Percentiles rank a stretch among this genome's conserved stretches.
Conservation (phyloP, 176 grass and related monocot genomes). For the Cenchrus purpureus region DNA sequence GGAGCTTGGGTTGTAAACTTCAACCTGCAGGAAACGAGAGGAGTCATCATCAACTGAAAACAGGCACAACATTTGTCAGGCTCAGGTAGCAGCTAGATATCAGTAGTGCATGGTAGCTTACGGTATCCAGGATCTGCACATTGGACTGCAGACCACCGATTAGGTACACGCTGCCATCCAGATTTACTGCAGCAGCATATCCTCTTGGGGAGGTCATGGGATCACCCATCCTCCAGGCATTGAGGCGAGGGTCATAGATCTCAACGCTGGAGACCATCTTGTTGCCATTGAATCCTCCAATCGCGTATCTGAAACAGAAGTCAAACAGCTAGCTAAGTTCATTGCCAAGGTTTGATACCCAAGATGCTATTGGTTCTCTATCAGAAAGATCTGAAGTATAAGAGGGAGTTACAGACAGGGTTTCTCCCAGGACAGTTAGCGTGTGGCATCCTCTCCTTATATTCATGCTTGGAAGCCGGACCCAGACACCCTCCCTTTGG, state of each 20-base stretch:
- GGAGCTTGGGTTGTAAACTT: constrained; percentile 55
- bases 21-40: constrained; percentile 53
- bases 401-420: constrained; percentile 57
- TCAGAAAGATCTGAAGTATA: not conserved
- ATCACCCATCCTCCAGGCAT: constrained; percentile 61
- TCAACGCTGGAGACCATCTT: constrained; percentile 72
- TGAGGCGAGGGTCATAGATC: constrained; percentile 73
- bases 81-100: not conserved
- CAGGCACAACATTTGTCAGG: constrained; percentile 8
- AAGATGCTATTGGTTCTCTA: not conserved
- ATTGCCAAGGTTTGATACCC: constrained; percentile 12
- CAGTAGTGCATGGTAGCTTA: constrained; percentile 24
- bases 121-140: constrained; percentile 60
- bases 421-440: constrained; percentile 54
- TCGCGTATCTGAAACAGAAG: constrained; percentile 59
- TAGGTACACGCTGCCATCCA: constrained; percentile 54
- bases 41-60: constrained; percentile 6
- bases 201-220: constrained; percentile 69
- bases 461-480: constrained; percentile 69
- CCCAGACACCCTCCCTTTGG: constrained; percentile 92
- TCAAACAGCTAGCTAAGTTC: constrained; percentile 11
- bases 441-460: constrained; percentile 71
- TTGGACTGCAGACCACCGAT: constrained; percentile 62
- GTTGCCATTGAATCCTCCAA: constrained; percentile 69
- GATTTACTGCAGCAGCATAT: constrained; percentile 61